These are phyloP conservation scores for Leccinum obscurum DNA, from an alignment of 768 basidiomycete species.

Conservation along the genomic window DNA sequence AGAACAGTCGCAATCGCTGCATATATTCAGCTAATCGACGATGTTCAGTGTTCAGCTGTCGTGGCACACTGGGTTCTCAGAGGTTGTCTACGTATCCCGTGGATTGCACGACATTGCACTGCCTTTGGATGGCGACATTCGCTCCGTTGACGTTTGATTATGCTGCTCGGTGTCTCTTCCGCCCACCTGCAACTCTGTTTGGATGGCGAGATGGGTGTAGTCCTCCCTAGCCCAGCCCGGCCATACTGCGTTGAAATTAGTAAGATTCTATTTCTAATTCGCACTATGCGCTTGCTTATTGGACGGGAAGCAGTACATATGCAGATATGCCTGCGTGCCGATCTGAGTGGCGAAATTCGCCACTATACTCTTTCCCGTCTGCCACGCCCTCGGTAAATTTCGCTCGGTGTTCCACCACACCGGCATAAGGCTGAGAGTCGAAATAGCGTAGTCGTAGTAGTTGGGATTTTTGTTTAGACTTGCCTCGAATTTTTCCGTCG, in stretches of 20 bases:
- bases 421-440: background rate
- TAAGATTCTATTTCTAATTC: conserved; percentile 3
- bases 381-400: conserved; percentile 3
- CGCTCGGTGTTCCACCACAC: background rate
- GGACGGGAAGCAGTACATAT: background rate
- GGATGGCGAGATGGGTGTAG: background rate
- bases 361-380: background rate
- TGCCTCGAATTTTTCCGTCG: conserved; percentile 4
- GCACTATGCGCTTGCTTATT: conserved; percentile 3
- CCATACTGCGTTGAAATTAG: background rate
- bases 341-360: conserved; percentile 7
- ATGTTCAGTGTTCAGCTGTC: background rate
- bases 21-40: conserved; percentile 19
- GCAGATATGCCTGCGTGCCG: background rate
- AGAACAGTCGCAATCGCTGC: conserved; percentile 7
- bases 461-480: conserved; percentile 15
- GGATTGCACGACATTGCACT: conserved; percentile 25
- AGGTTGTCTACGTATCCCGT: conserved; percentile 6
- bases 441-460: conserved; percentile 12
- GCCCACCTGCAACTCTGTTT: no score
- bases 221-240: background rate
- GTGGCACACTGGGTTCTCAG: conserved; percentile 1
- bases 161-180: background rate
- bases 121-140: conserved; percentile 20
- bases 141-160: background rate